These are phyloP conservation scores for Vigna reflexopilosa DNA, from an alignment of 306 rosid genomes.

Conservation along the genomic window DNA sequence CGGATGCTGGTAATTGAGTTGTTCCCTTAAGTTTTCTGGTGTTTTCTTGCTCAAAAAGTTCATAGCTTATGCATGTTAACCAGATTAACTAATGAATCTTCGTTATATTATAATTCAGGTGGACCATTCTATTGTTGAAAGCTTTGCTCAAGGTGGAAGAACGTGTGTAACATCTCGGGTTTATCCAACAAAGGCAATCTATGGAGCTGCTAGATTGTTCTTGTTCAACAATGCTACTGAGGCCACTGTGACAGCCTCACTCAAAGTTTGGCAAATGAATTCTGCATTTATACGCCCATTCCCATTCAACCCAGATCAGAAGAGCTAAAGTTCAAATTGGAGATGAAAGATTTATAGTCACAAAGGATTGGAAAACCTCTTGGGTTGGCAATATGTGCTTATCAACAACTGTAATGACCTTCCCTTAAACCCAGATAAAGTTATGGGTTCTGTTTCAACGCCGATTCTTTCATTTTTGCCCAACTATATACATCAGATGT, in stretches of 20 bases:
- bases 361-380: neutral
- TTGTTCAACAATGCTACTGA: constrained; percentile 88
- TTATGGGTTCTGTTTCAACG: constrained; percentile 10
- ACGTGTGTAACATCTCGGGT: constrained; percentile 73
- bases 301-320: constrained; percentile 51
- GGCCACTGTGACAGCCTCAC: constrained; percentile 65
- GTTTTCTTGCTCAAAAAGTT: neutral
- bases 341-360: neutral
- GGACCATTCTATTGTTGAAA: constrained; percentile 91
- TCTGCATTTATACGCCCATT: constrained; percentile 91
- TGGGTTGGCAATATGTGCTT: neutral
- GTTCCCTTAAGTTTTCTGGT: neutral
- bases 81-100: neutral
- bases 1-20: constrained; percentile 70
- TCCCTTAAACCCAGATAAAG: neutral
- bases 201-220: constrained; percentile 79
- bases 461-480: constrained; percentile 20
- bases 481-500: neutral
- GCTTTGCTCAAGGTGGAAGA: constrained; percentile 96
- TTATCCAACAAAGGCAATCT: constrained; percentile 91
- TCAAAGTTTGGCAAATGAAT: constrained; percentile 91
- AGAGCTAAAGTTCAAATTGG: neutral
- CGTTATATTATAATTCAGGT: constrained; percentile 52
- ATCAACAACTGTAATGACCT: neutral
- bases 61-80: neutral